These are phyloP conservation scores for Lablab purpureus DNA, from an alignment of 306 rosid species.

Conservation along the genomic window DNA sequence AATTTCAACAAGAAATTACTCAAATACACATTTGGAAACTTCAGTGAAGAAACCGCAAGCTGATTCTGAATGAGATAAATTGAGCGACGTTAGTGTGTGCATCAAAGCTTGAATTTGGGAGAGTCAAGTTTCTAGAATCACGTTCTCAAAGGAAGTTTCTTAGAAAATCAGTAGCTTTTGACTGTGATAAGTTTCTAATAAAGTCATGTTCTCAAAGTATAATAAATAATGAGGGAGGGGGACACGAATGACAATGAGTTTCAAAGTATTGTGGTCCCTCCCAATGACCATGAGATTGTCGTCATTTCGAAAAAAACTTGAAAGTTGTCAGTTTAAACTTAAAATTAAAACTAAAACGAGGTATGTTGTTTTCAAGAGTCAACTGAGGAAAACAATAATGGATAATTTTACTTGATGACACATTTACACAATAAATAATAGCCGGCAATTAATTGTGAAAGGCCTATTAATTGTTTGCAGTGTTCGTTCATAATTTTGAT, in stretches of 20 bases:
- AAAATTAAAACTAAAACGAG: neutral
- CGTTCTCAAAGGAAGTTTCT: slow-evolving; percentile 11
- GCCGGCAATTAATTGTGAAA: neutral
- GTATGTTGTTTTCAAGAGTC: slow-evolving; percentile 20
- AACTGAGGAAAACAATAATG: slow-evolving; percentile 19
- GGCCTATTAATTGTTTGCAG: slow-evolving; percentile 18
- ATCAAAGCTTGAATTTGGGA: neutral
- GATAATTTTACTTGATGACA: slow-evolving; percentile 30
- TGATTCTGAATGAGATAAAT: neutral
- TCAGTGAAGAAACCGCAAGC: neutral
- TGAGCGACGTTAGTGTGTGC: slow-evolving; percentile 3
- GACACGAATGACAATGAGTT: neutral
- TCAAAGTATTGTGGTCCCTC: slow-evolving; percentile 31
- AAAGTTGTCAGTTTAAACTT: slow-evolving; percentile 21
- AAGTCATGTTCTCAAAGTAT: neutral
- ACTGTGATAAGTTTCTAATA: slow-evolving; percentile 18
- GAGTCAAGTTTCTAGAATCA: slow-evolving; percentile 26
- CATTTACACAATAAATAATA: neutral
- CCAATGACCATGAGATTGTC: neutral
- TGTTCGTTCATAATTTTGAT: slow-evolving; percentile 9
- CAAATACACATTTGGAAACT: neutral
- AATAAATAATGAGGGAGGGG: neutral
- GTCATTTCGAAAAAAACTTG: neutral
- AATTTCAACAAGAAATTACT: neutral
- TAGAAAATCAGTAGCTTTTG: slow-evolving; percentile 18